phyloP scores from a whole-genome alignment of 805 yeast genomes.

The Hermanozyma aechmeae region DNA sequence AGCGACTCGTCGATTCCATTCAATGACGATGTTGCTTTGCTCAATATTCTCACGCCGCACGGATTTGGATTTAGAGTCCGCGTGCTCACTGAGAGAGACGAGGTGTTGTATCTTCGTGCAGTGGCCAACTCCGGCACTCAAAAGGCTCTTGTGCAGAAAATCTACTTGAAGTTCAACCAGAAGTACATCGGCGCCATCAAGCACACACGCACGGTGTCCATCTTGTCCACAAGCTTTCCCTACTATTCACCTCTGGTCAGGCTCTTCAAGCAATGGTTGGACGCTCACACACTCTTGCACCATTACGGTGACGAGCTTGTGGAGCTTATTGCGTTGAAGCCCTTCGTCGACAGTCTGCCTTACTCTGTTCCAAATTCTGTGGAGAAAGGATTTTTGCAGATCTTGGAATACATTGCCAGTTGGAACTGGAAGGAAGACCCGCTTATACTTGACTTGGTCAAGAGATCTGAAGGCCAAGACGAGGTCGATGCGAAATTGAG shows the following conservation, averaged over 20 bases:
- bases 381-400: conserved; percentile 72
- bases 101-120: conserved; percentile 60
- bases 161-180: conserved; percentile 56
- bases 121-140: conserved; percentile 57
- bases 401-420: conserved; percentile 55
- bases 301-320: conserved; percentile 72
- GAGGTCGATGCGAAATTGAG: conserved; percentile 35
- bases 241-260: conserved; percentile 74
- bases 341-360: conserved; percentile 85
- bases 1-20: conserved; percentile 61
- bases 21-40: conserved; percentile 45
- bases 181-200: conserved; percentile 59
- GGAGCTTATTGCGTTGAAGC: conserved; percentile 74
- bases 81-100: conserved; percentile 79
- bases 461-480: conserved; percentile 18
- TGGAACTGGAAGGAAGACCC: conserved; percentile 97
- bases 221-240: conserved; percentile 62
- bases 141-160: conserved; percentile 48
- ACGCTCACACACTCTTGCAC: conserved; percentile 62
- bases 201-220: conserved; percentile 73
- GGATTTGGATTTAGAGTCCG: conserved; percentile 82
- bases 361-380: conserved; percentile 71
- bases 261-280: conserved; percentile 83
- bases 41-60: conserved; percentile 72
- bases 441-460: conserved; percentile 67